Evolutionary conservation across 2,329 filamentous ascomycete species (phyloP).

Genomic region (Verticillium klebahnii): DNA sequence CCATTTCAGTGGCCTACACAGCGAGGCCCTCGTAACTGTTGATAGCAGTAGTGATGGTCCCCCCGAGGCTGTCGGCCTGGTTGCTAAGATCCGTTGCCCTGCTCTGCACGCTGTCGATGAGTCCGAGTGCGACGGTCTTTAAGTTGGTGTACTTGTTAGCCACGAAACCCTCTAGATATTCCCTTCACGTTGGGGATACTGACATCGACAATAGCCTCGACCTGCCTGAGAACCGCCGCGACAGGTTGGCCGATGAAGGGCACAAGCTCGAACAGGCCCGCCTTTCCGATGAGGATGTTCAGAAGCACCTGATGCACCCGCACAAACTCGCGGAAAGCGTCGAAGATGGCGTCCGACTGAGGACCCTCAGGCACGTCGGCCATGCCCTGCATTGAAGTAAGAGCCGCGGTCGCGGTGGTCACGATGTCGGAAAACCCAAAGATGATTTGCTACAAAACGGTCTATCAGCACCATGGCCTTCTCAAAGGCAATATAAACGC

Average conservation of each 20-base stretch:
- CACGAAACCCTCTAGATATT: too few species aligned
- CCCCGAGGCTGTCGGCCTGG: not conserved
- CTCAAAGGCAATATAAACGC: not conserved
- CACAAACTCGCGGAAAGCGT: slow-evolving; percentile 25
- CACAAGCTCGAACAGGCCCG: slow-evolving; percentile 19
- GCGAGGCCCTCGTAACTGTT: not conserved
- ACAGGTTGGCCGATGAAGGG: slow-evolving; percentile 23
- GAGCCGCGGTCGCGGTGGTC: slow-evolving; percentile 10
- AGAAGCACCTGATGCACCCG: slow-evolving; percentile 24
- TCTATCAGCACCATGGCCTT: not conserved
- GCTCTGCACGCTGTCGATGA: slow-evolving; percentile 22
- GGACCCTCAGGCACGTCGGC: slow-evolving; percentile 6
- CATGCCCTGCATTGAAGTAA: slow-evolving; percentile 15
- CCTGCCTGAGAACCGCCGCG: slow-evolving; percentile 17
- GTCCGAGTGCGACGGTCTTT: slow-evolving; percentile 14
- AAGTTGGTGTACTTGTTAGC: not conserved
- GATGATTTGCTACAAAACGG: slow-evolving; percentile 18
- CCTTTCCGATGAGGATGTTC: slow-evolving; percentile 29
- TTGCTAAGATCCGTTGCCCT: not conserved
- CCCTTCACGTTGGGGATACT: slow-evolving; percentile 3
- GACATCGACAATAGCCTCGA: slow-evolving; percentile 20
- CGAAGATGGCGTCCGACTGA: slow-evolving; percentile 14
- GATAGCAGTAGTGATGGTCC: not conserved
- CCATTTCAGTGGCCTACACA: not conserved
- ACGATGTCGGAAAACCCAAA: slow-evolving; percentile 24